Conservation (phyloP, 345 rosid species). For the Eucalyptus shirleyi region DNA sequence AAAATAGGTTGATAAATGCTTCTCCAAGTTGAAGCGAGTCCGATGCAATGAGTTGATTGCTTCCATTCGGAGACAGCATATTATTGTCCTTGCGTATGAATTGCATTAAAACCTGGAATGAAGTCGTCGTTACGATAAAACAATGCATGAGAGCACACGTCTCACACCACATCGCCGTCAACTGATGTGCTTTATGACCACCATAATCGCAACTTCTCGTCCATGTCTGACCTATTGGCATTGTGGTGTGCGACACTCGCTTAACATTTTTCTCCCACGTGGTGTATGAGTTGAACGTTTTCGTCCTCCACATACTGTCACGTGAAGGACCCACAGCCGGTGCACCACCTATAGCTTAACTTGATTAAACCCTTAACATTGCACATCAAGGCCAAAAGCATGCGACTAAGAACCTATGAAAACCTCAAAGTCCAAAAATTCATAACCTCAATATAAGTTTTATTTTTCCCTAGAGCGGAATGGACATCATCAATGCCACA, state of each 20-base stretch:
- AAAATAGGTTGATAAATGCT: background rate
- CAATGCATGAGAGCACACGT: background rate
- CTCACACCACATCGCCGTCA: background rate
- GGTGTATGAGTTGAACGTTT: background rate
- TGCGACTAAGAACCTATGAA: no score
- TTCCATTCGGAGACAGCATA: background rate
- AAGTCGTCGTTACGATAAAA: background rate
- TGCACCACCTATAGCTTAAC: no score
- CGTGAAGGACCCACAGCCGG: no score
- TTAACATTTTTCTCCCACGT: no score
- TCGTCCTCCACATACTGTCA: no score
- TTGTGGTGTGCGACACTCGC: no score
- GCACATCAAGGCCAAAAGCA: no score
- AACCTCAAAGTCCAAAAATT: background rate
- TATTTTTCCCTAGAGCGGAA: background rate
- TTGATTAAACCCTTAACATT: no score
- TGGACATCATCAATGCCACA: background rate
- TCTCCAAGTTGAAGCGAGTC: background rate
- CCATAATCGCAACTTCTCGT: background rate
- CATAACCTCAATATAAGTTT: background rate
- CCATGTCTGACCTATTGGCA: background rate
- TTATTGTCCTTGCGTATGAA: background rate
- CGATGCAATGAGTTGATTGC: background rate
- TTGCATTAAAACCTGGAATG: background rate
- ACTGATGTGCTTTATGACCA: background rate